phyloP scores from a whole-genome alignment of 805 yeast genomes.

The Barnettozyma sucrosica region DNA sequence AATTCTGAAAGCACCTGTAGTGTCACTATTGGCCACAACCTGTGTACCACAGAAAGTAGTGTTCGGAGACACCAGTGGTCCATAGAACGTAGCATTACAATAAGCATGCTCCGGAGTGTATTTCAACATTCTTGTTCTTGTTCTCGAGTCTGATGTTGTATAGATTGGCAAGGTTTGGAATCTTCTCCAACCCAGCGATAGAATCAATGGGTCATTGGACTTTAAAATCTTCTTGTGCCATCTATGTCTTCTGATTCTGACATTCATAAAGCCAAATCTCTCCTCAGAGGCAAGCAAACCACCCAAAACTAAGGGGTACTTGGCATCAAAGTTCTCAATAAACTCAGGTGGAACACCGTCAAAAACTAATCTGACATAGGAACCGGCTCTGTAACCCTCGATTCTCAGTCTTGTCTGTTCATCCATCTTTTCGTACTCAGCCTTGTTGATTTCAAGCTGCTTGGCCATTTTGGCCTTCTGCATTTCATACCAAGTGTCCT shows the following conservation, averaged over 20 bases:
- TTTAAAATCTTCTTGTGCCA: conserved; percentile 97
- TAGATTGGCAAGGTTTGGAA: conserved; percentile 95
- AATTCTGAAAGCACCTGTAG: conserved; percentile 87
- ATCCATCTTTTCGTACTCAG: conserved; percentile 70
- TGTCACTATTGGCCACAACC: conserved; percentile 72
- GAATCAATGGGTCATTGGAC: conserved; percentile 89
- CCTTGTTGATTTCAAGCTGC: conserved; percentile 88
- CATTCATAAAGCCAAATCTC: conserved; percentile 87
- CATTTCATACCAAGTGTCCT: conserved; percentile 95
- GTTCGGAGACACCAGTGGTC: conserved; percentile 95
- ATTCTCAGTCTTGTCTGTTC: conserved; percentile 68
- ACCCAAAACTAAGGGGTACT: conserved; percentile 81
- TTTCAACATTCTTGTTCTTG: conserved; percentile 95
- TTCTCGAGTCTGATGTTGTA: conserved; percentile 95
- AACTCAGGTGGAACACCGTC: conserved; percentile 85
- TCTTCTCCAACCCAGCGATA: conserved; percentile 97
- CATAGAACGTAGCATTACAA: conserved; percentile 93
- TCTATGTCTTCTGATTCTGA: conserved; percentile 93
- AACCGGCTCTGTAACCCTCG: conserved; percentile 91
- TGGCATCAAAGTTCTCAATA: conserved; percentile 78
- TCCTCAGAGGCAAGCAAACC: conserved; percentile 88
- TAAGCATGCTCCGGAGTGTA: conserved; percentile 98
- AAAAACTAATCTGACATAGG: conserved; percentile 86
- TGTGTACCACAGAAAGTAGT: conserved; percentile 97
- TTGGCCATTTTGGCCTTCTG: conserved; percentile 97